These are phyloP conservation scores for Tolypocladium paradoxum DNA, from an alignment of 2,329 filamentous ascomycete genomes.

Conservation along the genomic window DNA sequence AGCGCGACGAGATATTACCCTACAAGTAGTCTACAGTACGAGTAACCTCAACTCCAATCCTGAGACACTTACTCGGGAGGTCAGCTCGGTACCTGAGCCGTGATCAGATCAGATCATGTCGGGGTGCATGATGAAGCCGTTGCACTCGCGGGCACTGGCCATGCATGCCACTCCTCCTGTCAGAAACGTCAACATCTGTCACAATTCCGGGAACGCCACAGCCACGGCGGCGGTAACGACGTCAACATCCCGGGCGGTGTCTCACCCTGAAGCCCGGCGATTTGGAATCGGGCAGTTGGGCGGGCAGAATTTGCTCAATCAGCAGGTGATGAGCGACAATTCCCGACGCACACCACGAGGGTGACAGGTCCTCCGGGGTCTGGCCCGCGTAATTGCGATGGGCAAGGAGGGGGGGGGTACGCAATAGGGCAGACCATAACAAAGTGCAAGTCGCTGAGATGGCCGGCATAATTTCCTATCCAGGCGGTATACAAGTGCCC, in stretches of 20 bases:
- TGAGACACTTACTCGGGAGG: background rate
- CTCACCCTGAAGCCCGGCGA: background rate
- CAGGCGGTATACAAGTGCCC: too few relatives aligned
- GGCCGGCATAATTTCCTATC: background rate
- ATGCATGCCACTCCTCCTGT: background rate
- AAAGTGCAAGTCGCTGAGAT: background rate
- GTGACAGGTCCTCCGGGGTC: background rate
- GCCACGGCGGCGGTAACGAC: background rate
- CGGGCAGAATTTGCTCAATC: background rate
- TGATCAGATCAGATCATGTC: background rate
- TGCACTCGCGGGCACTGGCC: background rate
- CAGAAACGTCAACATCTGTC: background rate
- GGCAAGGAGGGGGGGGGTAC: background rate
- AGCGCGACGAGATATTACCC: background rate
- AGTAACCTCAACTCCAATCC: background rate
- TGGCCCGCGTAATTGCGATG: background rate
- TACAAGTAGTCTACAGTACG: too few relatives aligned
- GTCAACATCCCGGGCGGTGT: background rate
- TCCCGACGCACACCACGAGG: background rate
- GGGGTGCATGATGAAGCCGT: background rate
- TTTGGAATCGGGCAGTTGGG: background rate
- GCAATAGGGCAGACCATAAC: background rate
- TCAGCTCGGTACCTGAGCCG: background rate
- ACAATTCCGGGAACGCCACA: background rate
- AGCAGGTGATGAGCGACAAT: background rate